Conservation (phyloP, 441 rosid genomes). For the Pelargonium cotyledonis region DNA sequence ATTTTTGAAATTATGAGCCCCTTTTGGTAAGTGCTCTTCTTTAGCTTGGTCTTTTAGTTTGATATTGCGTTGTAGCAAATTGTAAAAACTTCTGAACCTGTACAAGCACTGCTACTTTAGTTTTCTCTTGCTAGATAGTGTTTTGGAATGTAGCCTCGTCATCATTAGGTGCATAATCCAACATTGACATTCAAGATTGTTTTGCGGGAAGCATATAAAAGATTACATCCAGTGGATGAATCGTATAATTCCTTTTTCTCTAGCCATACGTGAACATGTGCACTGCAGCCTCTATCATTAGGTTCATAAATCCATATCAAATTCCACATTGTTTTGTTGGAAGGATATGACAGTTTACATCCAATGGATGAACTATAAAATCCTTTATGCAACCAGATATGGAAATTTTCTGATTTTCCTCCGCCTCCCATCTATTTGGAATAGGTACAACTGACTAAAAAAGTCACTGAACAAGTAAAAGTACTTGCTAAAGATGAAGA, state of each 20-base stretch:
- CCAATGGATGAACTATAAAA: background rate
- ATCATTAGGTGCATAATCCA: background rate
- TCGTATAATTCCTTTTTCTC: background rate
- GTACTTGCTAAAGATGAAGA: slow-evolving; percentile 90
- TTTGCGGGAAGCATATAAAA: background rate
- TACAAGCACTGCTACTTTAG: background rate
- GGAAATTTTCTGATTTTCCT: slow-evolving; percentile 11
- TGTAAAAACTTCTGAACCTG: background rate
- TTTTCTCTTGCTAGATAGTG: background rate
- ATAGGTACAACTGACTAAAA: slow-evolving; percentile 76
- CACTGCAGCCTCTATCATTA: background rate
- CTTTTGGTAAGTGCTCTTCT: background rate
- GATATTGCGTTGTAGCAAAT: background rate
- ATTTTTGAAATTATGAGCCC: background rate
- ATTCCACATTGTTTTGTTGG: background rate
- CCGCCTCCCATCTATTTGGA: slow-evolving; percentile 9
- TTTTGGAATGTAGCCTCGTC: background rate
- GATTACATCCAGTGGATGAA: background rate
- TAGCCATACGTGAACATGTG: background rate
- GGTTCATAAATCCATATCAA: background rate
- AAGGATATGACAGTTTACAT: background rate
- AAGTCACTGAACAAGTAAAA: slow-evolving; percentile 95
- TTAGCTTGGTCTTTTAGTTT: background rate
- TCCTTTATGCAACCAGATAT: background rate
- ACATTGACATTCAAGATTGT: background rate